phyloP scores from a whole-genome alignment of 352 stramenopile species.

The Phytophthora aleatoria region DNA sequence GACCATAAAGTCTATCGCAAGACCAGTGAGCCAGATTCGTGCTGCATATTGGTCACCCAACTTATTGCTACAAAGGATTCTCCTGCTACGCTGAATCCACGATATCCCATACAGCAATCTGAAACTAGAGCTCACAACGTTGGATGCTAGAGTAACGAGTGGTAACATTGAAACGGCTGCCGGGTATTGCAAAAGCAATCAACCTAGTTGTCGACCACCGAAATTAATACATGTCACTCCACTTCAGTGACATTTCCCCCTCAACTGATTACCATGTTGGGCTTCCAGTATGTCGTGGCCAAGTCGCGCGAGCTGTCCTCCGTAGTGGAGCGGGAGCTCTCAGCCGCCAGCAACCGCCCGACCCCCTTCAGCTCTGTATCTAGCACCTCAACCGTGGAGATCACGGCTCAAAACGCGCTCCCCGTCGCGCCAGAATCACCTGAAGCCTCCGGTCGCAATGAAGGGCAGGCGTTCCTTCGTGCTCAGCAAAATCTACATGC shows the following conservation, averaged over 20 bases:
- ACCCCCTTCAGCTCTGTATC: conserved; percentile 7
- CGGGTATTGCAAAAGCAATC: no score
- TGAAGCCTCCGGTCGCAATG: conserved; percentile 19
- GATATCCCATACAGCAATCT: no score
- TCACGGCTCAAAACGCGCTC: conserved; percentile 7
- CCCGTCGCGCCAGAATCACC: conserved; percentile 9
- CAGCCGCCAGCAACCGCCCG: conserved; percentile 22
- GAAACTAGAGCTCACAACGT: no score
- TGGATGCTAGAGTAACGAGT: no score
- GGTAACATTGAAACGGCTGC: no score
- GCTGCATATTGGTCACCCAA: no score
- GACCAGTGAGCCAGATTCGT: no score
- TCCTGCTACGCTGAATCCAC: no score
- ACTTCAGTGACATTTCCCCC: conserved; percentile 15
- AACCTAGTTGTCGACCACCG: no score
- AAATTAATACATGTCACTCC: neutral
- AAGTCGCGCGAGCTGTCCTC: conserved; percentile 77
- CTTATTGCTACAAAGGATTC: no score
- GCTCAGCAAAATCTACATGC: conserved; percentile 42
- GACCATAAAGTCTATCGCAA: no score
- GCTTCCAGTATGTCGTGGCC: conserved; percentile 77
- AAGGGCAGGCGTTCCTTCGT: conserved; percentile 52
- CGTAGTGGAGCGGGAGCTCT: conserved; percentile 55
- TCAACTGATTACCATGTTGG: conserved; percentile 44
- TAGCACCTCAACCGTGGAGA: conserved; percentile 6